A percentile compares a stretch with the other conserved stretches of the same genome.
Conservation (phyloP, 352 stramenopile species). For the Thalassiosira livingstoniorum region DNA sequence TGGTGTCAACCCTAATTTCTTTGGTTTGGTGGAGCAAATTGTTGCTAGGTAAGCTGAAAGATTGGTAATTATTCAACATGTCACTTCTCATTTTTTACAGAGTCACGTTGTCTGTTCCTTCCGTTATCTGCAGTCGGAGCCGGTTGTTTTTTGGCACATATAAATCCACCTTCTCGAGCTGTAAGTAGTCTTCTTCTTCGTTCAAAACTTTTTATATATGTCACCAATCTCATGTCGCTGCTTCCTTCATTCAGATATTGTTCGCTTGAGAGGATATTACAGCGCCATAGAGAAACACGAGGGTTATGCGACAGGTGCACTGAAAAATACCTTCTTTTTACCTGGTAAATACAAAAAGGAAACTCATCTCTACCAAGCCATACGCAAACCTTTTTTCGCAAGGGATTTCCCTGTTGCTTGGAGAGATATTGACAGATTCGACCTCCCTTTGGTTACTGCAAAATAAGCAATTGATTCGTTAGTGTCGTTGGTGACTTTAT, state of each 20-base stretch:
- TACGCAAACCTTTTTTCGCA: conserved; percentile 39
- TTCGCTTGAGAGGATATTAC: conserved; percentile 82
- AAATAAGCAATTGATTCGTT: no score
- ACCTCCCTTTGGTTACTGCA: conserved; percentile 5
- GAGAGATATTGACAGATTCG: conserved; percentile 60
- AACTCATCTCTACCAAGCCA: conserved; percentile 50
- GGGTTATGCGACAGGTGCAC: conserved; percentile 34
- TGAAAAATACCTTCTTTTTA: conserved; percentile 52
- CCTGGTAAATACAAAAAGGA: conserved; percentile 40
- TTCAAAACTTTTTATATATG: no score
- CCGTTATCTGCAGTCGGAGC: no score
- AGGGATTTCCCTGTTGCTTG: conserved; percentile 61
- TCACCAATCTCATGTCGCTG: no score
- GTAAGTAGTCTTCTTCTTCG: no score
- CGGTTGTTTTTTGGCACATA: conserved; percentile 59
- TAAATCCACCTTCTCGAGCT: conserved; percentile 76
- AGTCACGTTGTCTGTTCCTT: conserved; percentile 2
- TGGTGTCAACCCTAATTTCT: conserved; percentile 76
- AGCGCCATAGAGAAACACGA: conserved; percentile 45
- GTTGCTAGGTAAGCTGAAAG: conserved; percentile 64
- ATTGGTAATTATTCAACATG: conserved; percentile 39
- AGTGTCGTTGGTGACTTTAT: no score
- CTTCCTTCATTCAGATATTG: no score
- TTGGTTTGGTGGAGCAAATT: conserved; percentile 82
- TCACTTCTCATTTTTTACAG: neutral